A percentile compares a stretch with the other conserved stretches of the same genome.
Conservation (phyloP, 2,329 filamentous ascomycete species). For the Dissoconium aciculare region DNA sequence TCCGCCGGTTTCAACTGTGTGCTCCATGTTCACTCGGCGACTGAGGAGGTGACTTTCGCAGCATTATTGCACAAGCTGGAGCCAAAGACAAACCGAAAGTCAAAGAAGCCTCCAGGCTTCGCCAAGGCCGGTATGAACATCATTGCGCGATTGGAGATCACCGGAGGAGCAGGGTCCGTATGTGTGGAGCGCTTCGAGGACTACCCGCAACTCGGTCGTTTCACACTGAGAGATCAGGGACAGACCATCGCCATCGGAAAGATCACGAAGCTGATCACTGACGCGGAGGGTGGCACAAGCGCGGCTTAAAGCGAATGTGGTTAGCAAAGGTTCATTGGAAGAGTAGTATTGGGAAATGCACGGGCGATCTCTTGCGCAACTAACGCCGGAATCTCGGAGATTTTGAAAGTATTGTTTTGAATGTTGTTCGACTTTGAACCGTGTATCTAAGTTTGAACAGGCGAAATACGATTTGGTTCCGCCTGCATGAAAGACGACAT, state of each 20-base stretch:
- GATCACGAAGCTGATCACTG: constrained; percentile 73
- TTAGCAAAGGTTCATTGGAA: too few species aligned
- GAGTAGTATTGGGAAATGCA: too few species aligned
- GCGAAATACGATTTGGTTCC: too few species aligned
- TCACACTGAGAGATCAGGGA: constrained; percentile 74
- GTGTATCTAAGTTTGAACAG: too few species aligned
- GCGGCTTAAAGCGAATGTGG: constrained; percentile 14
- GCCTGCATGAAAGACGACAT: too few species aligned
- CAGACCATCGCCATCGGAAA: constrained; percentile 99
- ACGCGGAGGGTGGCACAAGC: constrained; percentile 16
- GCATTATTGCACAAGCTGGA: constrained; percentile 84
- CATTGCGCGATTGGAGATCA: constrained; percentile 82
- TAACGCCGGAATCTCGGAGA: too few species aligned
- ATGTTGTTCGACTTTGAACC: too few species aligned
- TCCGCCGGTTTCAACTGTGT: constrained; percentile 96
- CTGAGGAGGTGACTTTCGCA: constrained; percentile 90
- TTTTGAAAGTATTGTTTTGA: too few species aligned
- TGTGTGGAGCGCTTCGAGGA: constrained; percentile 93
- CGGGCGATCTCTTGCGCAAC: too few species aligned
- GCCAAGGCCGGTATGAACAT: constrained; percentile 71
- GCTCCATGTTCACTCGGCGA: constrained; percentile 89
- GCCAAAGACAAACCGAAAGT: constrained; percentile 85
- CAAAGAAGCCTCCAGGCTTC: constrained; percentile 83
- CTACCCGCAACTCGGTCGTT: constrained; percentile 84
- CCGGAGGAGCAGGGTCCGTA: constrained; percentile 67